Conservation (phyloP, 352 stramenopile genomes). For the Pythium periplocum region DNA sequence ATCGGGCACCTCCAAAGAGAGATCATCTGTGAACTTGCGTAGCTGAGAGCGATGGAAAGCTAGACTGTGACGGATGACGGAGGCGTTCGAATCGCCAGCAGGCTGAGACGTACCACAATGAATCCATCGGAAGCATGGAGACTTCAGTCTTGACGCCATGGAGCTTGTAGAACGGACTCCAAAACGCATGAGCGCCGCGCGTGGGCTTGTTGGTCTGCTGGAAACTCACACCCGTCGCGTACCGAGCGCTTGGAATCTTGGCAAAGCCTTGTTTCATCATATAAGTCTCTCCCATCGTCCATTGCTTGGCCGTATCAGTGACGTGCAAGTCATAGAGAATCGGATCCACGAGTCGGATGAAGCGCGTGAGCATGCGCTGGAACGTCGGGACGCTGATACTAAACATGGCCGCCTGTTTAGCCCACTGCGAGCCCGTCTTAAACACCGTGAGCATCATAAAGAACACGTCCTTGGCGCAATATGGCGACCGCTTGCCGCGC, state of each 20-base stretch:
- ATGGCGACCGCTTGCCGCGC: background rate
- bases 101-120: constrained; percentile 9
- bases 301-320: no score
- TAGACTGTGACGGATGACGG: constrained; percentile 6
- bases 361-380: background rate
- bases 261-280: background rate
- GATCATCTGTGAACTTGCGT: background rate
- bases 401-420: constrained; percentile 2
- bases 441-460: constrained; percentile 6
- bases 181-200: constrained; percentile 5
- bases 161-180: constrained; percentile 13
- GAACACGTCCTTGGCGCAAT: constrained; percentile 3
- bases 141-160: constrained; percentile 19
- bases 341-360: background rate
- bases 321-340: background rate
- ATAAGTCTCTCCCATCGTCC: no score
- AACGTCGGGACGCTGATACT: constrained; percentile 1
- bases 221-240: constrained; percentile 17
- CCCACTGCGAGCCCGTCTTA: constrained; percentile 5
- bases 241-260: constrained; percentile 8
- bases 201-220: constrained; percentile 14
- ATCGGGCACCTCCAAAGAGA: background rate
- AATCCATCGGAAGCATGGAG: constrained; percentile 13
- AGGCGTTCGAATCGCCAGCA: background rate
- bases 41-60: constrained; percentile 3